phyloP scores from a whole-genome alignment of 2,329 filamentous ascomycete species.

The Zarea fungicola region DNA sequence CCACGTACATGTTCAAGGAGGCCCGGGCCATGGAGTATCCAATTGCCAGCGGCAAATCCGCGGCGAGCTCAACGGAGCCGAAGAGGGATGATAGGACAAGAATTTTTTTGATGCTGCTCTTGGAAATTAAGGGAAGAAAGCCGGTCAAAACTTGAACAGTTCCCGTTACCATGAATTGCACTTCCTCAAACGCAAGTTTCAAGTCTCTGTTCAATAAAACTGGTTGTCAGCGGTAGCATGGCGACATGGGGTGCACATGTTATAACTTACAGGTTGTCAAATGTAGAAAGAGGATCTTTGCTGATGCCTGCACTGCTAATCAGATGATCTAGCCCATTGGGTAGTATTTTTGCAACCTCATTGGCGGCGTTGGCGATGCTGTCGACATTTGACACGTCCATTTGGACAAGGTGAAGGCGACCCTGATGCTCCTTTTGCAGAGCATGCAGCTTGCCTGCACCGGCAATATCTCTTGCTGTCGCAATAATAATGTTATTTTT shows the following conservation, averaged over 20 bases:
- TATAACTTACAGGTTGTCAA: constrained; percentile 20
- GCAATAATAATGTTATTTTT: constrained; percentile 18
- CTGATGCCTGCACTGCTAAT: constrained; percentile 19
- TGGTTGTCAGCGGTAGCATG: background rate
- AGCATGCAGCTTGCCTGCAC: constrained; percentile 14
- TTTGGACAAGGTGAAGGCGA: background rate
- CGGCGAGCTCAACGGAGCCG: constrained; percentile 18
- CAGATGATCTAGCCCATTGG: constrained; percentile 19
- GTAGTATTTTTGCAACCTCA: constrained; percentile 14
- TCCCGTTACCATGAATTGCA: background rate
- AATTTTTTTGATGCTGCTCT: constrained; percentile 16
- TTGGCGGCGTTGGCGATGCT: constrained; percentile 15
- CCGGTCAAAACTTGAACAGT: background rate
- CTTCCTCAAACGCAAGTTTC: background rate
- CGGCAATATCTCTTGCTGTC: constrained; percentile 16
- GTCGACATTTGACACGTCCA: background rate
- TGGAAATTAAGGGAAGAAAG: constrained; percentile 17
- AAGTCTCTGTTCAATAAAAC: background rate
- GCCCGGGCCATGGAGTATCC: background rate
- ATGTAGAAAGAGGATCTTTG: constrained; percentile 9
- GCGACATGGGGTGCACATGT: constrained; percentile 10
- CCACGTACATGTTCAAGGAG: background rate
- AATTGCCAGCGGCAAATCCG: background rate
- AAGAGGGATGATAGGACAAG: constrained; percentile 17
- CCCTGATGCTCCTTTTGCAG: constrained; percentile 11